A percentile compares a stretch with the other conserved stretches of the same genome.
phyloP scores from a whole-genome alignment of 345 rosid species.

The Turritis glabra region DNA sequence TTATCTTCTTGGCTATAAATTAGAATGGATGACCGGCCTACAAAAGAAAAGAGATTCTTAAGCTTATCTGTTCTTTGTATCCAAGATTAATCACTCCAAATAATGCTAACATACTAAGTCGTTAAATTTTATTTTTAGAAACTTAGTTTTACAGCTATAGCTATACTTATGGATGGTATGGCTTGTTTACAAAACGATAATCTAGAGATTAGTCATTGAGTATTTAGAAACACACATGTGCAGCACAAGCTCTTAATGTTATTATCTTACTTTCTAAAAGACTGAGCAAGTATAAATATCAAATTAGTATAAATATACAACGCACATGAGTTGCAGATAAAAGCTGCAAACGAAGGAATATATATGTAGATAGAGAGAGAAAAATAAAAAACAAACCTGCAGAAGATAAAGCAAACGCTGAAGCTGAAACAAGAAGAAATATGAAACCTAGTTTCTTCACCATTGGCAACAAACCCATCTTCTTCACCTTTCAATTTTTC shows the following conservation, averaged over 20 bases:
- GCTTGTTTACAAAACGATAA: neutral
- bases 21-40: conserved; percentile 52
- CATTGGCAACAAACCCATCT: conserved; percentile 43
- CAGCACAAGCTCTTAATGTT: neutral
- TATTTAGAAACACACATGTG: conserved; percentile 23
- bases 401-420: conserved; percentile 45
- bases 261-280: conserved; percentile 28
- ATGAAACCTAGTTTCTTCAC: conserved; percentile 45
- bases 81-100: neutral
- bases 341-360: conserved; percentile 29
- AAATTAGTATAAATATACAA: too few species aligned
- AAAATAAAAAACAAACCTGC: conserved; percentile 44
- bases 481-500: conserved; percentile 1
- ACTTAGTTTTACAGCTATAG: neutral
- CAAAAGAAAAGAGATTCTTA: neutral
- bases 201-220: neutral
- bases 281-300: conserved; percentile 26
- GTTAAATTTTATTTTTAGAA: neutral
- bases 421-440: conserved; percentile 55
- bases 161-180: neutral
- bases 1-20: conserved; percentile 31
- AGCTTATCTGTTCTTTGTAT: neutral
- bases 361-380: neutral
- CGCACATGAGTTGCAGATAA: conserved; percentile 36
- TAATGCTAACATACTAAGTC: conserved; percentile 1